Evolutionary conservation across 2,329 filamentous ascomycete genomes (phyloP), one percentile per base, ranked within the genome.

Genomic region (Clonostachys sp.): DNA sequence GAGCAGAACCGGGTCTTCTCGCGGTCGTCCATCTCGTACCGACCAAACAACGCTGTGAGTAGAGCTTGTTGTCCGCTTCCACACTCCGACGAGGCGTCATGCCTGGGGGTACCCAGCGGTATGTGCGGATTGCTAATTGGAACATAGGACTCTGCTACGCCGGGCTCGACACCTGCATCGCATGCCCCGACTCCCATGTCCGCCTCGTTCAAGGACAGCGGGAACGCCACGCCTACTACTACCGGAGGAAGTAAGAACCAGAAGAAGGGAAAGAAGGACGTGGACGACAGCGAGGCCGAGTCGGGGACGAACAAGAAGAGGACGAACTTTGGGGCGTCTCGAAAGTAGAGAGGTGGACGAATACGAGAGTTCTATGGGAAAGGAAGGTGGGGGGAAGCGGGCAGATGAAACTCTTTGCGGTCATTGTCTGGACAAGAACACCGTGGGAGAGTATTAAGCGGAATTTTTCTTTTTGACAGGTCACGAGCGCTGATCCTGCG

Each of bases 1-100:
- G 88, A 91, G 45, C 77, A 80, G 56, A 87, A 90, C 61, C 77
- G 87, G 53, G 85, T 92, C 47, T 92, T 92, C 65, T 81, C 83
- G 49, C 70, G 76, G 54, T 81, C 80, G 16, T 81, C 82, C n/a
- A 72, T 84, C 38, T 84, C 80, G 2, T 83, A 83, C 55, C 77
- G 80, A 50, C 66, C 72, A 12, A 68, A 62, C 40, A 65, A 60
- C 42, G 24, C 9, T 30, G 24, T 30, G 24, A 30, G 24, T 30
- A 10, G 24, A n/a, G n/a, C n/a, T n/a, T n/a, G n/a, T n/a, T n/a
- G n/a, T n/a, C n/a, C n/a, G n/a, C n/a, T n/a, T n/a, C n/a, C n/a
- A n/a, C n/a, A n/a, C n/a, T n/a, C n/a, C n/a, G n/a, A n/a, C n/a
- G n/a, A n/a, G n/a, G 18, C 5, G 18, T 18, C 24, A 45, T 44